Conservation (phyloP, 2,329 filamentous ascomycete species). For the Mycogone perniciosa region DNA sequence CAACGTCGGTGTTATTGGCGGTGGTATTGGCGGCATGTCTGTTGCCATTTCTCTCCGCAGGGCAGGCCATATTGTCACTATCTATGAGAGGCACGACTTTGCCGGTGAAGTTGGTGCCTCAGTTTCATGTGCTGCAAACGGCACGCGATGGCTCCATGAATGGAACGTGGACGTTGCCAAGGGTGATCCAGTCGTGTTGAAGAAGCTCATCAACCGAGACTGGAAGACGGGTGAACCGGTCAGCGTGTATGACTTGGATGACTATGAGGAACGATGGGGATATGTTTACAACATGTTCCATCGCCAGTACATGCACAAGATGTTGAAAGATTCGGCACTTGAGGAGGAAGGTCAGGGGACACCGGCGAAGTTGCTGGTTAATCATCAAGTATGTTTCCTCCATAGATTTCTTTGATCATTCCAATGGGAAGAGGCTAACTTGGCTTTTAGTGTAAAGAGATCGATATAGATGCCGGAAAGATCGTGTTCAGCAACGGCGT, state of each 20-base stretch:
- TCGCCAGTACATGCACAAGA: slow-evolving; percentile 60
- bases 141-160: slow-evolving; percentile 62
- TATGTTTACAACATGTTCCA: slow-evolving; percentile 65
- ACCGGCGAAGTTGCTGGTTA: slow-evolving; percentile 48
- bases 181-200: slow-evolving; percentile 59
- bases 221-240: slow-evolving; percentile 63
- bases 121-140: slow-evolving; percentile 63
- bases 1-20: slow-evolving; percentile 38
- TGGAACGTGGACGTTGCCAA: slow-evolving; percentile 60
- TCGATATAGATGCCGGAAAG: slow-evolving; percentile 44
- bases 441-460: slow-evolving; percentile 34
- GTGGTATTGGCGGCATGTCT: slow-evolving; percentile 43
- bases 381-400: slow-evolving; percentile 40
- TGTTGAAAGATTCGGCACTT: slow-evolving; percentile 56
- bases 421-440: not conserved
- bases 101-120: slow-evolving; percentile 63
- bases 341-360: slow-evolving; percentile 45
- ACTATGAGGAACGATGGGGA: slow-evolving; percentile 61
- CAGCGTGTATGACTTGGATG: slow-evolving; percentile 56
- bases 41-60: slow-evolving; percentile 41
- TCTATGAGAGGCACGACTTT: slow-evolving; percentile 62
- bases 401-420: too few relatives aligned
- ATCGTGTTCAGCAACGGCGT: slow-evolving; percentile 50
- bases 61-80: slow-evolving; percentile 44
- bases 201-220: slow-evolving; percentile 62